phyloP scores from a whole-genome alignment of 2,329 filamentous ascomycete genomes.

The Ceratocystis lukuohia region DNA sequence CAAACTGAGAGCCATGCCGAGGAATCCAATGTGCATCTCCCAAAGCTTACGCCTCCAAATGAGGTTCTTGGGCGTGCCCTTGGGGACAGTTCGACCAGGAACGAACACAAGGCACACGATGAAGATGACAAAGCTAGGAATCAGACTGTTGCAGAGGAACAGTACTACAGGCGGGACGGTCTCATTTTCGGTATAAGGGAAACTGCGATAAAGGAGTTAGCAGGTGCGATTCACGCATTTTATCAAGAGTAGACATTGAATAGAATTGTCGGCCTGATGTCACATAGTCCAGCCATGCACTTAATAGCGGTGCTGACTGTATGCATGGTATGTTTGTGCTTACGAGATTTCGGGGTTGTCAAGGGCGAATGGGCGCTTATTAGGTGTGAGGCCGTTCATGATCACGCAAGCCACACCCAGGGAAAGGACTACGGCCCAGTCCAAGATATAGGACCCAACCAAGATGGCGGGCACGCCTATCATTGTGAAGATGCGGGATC shows the following conservation, averaged over 20 bases:
- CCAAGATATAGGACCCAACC: constrained; percentile 55
- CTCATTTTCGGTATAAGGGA: constrained; percentile 56
- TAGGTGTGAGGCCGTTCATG: constrained; percentile 48
- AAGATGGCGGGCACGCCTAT: constrained; percentile 23
- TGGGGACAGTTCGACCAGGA: constrained; percentile 54
- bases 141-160: constrained; percentile 46
- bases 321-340: constrained; percentile 5
- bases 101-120: constrained; percentile 56
- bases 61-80: constrained; percentile 46
- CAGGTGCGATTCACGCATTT: not conserved
- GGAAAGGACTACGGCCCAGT: constrained; percentile 56
- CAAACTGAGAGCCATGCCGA: constrained; percentile 63
- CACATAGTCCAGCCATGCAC: not conserved
- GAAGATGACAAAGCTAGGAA: constrained; percentile 55
- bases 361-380: constrained; percentile 58
- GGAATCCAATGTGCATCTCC: constrained; percentile 78
- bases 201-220: constrained; percentile 32
- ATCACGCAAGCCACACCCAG: constrained; percentile 44
- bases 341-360: constrained; percentile 51
- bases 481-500: not conserved
- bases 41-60: constrained; percentile 75
- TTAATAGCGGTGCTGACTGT: not conserved
- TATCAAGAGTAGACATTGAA: not conserved
- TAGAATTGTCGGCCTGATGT: not conserved
- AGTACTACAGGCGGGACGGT: constrained; percentile 59